phyloP scores from a whole-genome alignment of 2,329 filamentous ascomycete species.

The Cytospora paraplurivora region DNA sequence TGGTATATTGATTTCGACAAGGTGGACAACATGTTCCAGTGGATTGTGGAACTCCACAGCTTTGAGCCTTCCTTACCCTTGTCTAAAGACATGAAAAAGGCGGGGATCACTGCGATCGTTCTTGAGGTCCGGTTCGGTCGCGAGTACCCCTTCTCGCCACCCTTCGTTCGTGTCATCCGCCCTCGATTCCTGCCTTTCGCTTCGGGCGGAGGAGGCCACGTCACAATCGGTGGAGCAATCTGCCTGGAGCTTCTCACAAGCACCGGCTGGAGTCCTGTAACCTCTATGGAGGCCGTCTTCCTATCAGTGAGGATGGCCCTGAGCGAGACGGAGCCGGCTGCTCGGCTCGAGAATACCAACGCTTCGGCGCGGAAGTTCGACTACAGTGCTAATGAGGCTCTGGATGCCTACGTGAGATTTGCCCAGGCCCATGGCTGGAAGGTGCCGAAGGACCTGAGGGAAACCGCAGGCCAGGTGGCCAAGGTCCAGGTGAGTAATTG shows the following conservation, averaged over 20 bases:
- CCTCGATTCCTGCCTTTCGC: conserved; percentile 76
- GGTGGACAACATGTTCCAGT: conserved; percentile 79
- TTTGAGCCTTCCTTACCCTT: conserved; percentile 72
- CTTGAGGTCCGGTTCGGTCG: conserved; percentile 80
- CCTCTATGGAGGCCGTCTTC: conserved; percentile 76
- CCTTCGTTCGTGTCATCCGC: conserved; percentile 80
- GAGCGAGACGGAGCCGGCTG: conserved; percentile 70
- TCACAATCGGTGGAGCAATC: conserved; percentile 81
- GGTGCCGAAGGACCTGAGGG: conserved; percentile 63
- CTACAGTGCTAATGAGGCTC: conserved; percentile 71
- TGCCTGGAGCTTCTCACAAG: conserved; percentile 84
- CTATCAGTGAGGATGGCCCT: conserved; percentile 81
- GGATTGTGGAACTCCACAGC: conserved; percentile 87
- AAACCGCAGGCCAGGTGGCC: conserved; percentile 41
- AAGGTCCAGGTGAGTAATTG: background rate
- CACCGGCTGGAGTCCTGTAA: conserved; percentile 75
- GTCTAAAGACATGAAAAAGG: conserved; percentile 70
- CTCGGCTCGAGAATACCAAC: conserved; percentile 56
- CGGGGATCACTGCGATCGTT: conserved; percentile 67
- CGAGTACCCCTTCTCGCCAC: conserved; percentile 75
- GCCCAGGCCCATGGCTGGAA: conserved; percentile 72
- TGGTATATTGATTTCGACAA: conserved; percentile 77
- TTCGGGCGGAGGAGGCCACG: conserved; percentile 62
- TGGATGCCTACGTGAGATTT: conserved; percentile 71
- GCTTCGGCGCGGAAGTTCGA: conserved; percentile 39